Conservation (phyloP, 768 basidiomycete genomes). For the Termitomyces sp. region DNA sequence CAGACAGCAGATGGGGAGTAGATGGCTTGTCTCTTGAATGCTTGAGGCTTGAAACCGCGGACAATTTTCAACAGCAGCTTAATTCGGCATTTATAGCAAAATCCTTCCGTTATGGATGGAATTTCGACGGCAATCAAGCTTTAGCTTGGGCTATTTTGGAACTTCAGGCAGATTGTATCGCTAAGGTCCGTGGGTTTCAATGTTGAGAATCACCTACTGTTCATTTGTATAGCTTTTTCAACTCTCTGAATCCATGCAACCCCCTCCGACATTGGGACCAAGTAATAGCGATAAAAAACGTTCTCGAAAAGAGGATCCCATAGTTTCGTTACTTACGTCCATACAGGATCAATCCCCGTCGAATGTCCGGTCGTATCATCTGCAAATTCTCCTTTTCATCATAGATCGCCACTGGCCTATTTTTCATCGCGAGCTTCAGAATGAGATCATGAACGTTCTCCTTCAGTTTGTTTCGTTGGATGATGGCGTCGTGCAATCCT, state of each 20-base stretch:
- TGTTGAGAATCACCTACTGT: background rate
- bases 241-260: constrained; percentile 52
- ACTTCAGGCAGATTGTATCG: constrained; percentile 73
- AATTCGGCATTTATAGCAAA: constrained; percentile 47
- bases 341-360: constrained; percentile 31
- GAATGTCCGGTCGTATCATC: constrained; percentile 37
- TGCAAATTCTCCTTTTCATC: constrained; percentile 84
- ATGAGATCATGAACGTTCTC: constrained; percentile 49
- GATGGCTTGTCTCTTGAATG: constrained; percentile 61
- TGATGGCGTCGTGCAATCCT: constrained; percentile 66
- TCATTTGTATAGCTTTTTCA: constrained; percentile 46
- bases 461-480: constrained; percentile 58
- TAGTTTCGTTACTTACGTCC: constrained; percentile 46
- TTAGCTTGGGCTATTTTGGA: constrained; percentile 76
- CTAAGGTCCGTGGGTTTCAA: constrained; percentile 41
- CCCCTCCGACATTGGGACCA: constrained; percentile 18
- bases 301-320: constrained; percentile 50
- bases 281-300: constrained; percentile 41
- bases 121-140: constrained; percentile 66
- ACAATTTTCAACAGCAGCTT: constrained; percentile 11
- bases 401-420: constrained; percentile 71
- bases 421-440: constrained; percentile 54
- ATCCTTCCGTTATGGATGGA: constrained; percentile 70
- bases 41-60: constrained; percentile 48
- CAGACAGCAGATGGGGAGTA: constrained; percentile 58